phyloP scores from a whole-genome alignment of 805 yeast species.

The Kodamaea fukazawae region DNA sequence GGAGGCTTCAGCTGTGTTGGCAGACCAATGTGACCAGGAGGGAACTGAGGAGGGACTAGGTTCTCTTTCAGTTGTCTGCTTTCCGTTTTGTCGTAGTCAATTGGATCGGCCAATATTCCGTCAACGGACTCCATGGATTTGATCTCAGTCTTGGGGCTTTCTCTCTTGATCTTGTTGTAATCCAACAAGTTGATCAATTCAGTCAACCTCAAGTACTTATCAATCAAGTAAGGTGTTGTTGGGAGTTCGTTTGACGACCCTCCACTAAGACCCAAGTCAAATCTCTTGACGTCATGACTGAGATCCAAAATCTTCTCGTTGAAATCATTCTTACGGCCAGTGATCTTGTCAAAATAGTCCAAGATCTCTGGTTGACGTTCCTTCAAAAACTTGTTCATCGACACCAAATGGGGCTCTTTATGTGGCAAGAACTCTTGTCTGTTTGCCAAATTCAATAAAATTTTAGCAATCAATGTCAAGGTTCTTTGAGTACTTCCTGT shows the following conservation, averaged over 20 bases:
- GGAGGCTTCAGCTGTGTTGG: constrained; percentile 3
- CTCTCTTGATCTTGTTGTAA: constrained; percentile 11
- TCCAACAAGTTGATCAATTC: constrained; percentile 53
- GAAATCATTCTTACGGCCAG: constrained; percentile 67
- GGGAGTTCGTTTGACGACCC: constrained; percentile 58
- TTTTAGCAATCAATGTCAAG: constrained; percentile 76
- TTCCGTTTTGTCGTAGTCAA: too few relatives aligned
- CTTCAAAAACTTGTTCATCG: constrained; percentile 66
- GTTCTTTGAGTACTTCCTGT: constrained; percentile 72
- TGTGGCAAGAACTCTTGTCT: constrained; percentile 67
- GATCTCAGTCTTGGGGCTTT: not conserved
- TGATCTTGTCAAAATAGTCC: constrained; percentile 70
- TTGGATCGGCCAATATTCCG: too few relatives aligned
- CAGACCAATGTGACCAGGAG: constrained; percentile 1
- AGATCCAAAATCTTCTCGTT: constrained; percentile 55
- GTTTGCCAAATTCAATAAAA: constrained; percentile 75
- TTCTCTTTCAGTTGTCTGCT: too few relatives aligned
- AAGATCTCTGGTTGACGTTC: constrained; percentile 54
- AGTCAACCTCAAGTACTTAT: constrained; percentile 58
- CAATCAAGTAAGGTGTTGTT: constrained; percentile 65
- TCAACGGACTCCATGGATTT: not conserved
- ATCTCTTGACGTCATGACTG: constrained; percentile 54
- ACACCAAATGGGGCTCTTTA: constrained; percentile 78
- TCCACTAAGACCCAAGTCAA: constrained; percentile 54
- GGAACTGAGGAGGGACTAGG: not conserved